These are phyloP conservation scores for Batkoa obscura DNA, from an alignment of 371 early-diverging fungal species.

Conservation along the genomic window DNA sequence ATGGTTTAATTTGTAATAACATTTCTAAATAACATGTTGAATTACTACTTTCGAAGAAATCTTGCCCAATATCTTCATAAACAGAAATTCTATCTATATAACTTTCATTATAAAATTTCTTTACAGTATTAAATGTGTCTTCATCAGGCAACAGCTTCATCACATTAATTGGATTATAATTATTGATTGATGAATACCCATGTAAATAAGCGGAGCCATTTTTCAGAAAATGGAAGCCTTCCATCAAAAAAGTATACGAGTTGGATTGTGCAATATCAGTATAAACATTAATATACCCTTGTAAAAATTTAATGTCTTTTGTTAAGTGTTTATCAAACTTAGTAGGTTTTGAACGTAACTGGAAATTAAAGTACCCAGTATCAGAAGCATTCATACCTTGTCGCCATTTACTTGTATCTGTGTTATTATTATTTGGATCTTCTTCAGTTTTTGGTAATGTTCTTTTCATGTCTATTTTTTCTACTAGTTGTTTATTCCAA, in stretches of 20 bases:
- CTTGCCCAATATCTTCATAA: not conserved
- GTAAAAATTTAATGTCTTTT: not conserved
- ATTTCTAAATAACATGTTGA: not conserved
- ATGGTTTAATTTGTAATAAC: not conserved
- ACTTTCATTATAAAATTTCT: not conserved
- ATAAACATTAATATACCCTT: not conserved
- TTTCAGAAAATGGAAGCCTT: not conserved
- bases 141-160: constrained; percentile 1
- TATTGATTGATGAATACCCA: not conserved
- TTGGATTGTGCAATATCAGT: constrained; percentile 1
- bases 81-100: not conserved
- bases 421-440: not conserved
- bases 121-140: not conserved
- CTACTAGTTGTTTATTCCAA: not conserved
- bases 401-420: not conserved
- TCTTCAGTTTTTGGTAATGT: not conserved
- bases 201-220: constrained; percentile 5
- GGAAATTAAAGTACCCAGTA: not conserved
- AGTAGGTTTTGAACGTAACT: not conserved
- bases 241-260: not conserved
- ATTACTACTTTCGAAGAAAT: not conserved
- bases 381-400: not conserved
- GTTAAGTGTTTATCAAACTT: not conserved
- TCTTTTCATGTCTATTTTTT: not conserved
- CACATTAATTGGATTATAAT: not conserved